Conservation (phyloP, 306 rosid species). For the Morella rubra region DNA sequence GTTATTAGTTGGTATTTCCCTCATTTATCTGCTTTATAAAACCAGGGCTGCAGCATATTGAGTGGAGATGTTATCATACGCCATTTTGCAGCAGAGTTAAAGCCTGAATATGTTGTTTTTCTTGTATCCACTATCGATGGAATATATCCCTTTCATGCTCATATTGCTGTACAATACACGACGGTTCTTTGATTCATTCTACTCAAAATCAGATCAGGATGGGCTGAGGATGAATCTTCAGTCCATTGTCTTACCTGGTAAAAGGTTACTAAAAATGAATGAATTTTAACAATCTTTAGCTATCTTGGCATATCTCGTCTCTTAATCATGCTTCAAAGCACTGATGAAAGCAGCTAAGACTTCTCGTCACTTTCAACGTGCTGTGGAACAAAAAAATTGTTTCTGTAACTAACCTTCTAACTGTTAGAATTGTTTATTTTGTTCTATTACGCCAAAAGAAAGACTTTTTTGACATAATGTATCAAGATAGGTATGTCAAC, state of each 20-base stretch:
- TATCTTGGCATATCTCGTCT: neutral
- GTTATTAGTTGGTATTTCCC: neutral
- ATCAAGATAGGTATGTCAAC: slow-evolving; percentile 1
- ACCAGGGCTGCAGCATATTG: slow-evolving; percentile 87
- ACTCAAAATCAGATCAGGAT: slow-evolving; percentile 10
- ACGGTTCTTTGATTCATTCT: neutral
- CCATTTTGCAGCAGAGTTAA: slow-evolving; percentile 70
- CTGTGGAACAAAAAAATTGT: neutral
- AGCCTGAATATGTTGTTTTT: slow-evolving; percentile 69
- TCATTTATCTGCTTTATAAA: slow-evolving; percentile 3
- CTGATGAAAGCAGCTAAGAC: no score
- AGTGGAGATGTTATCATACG: slow-evolving; percentile 95
- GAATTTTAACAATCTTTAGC: neutral
- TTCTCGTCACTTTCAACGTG: neutral
- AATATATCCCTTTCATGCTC: slow-evolving; percentile 33
- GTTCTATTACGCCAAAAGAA: neutral
- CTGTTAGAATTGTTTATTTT: neutral
- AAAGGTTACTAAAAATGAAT: neutral
- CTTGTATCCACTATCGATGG: slow-evolving; percentile 40
- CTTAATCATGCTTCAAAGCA: no score
- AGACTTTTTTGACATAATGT: neutral
- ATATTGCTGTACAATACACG: neutral
- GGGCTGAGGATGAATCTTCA: neutral
- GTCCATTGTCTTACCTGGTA: slow-evolving; percentile 10
- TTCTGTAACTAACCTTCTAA: neutral